phyloP scores from a whole-genome alignment of 2,329 filamentous ascomycete species.

The Daldinia eschscholtzii region DNA sequence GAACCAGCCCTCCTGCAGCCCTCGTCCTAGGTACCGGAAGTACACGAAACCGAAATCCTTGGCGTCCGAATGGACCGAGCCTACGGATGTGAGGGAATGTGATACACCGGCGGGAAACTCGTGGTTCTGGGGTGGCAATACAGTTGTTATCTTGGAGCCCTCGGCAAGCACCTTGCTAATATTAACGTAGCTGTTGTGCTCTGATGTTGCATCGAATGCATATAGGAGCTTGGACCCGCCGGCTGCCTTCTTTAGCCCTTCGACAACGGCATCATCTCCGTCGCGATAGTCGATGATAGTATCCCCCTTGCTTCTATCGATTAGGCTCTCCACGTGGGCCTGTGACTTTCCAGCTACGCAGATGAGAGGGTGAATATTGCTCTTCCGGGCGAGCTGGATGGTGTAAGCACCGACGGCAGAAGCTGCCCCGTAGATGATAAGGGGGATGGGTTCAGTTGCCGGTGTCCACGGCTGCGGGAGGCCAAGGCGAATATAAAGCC shows the following conservation, averaged over 20 bases:
- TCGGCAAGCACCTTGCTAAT: slow-evolving; percentile 59
- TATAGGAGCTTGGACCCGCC: slow-evolving; percentile 59
- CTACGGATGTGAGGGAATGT: slow-evolving; percentile 43
- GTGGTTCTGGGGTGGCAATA: slow-evolving; percentile 53
- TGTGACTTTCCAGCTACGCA: slow-evolving; percentile 67
- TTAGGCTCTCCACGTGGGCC: slow-evolving; percentile 63
- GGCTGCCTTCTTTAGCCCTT: slow-evolving; percentile 56
- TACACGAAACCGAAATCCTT: slow-evolving; percentile 52
- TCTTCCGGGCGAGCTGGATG: slow-evolving; percentile 66
- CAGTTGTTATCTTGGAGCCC: slow-evolving; percentile 56
- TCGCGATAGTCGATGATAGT: slow-evolving; percentile 70
- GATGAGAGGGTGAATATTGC: slow-evolving; percentile 73
- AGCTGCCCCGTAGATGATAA: slow-evolving; percentile 67
- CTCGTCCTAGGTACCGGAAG: slow-evolving; percentile 55
- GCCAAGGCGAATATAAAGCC: slow-evolving; percentile 60
- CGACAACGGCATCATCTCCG: slow-evolving; percentile 65
- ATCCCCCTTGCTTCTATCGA: slow-evolving; percentile 68
- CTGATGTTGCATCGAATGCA: slow-evolving; percentile 70
- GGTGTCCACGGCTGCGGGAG: slow-evolving; percentile 64
- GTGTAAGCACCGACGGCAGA: slow-evolving; percentile 70
- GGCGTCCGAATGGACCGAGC: slow-evolving; percentile 40
- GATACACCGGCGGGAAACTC: slow-evolving; percentile 47
- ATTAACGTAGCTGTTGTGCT: slow-evolving; percentile 63
- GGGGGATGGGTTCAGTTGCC: slow-evolving; percentile 50
- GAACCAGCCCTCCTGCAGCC: slow-evolving; percentile 56